Evolutionary conservation across 352 stramenopile species (phyloP).

Genomic region (Globisporangium nunn): DNA sequence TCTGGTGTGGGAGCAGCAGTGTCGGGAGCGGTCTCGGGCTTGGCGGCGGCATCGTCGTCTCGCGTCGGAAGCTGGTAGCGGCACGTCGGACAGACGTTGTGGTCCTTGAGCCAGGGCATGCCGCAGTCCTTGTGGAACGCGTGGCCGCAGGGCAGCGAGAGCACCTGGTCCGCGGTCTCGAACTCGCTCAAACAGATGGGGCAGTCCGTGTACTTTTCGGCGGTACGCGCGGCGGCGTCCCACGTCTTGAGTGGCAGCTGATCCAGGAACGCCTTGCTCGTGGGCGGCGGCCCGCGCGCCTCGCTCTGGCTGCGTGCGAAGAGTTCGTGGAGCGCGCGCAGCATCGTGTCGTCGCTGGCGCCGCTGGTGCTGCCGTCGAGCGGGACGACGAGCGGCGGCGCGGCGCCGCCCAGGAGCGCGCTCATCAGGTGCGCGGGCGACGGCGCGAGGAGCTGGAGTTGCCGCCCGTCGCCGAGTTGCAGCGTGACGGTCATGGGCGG

Average conservation of each 20-base stretch:
- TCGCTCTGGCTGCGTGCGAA: conserved; percentile 59
- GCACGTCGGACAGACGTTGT: conserved; percentile 79
- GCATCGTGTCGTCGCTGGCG: conserved; percentile 20
- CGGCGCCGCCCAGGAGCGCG: conserved; percentile 21
- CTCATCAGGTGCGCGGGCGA: conserved; percentile 30
- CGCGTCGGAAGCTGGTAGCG: conserved; percentile 52
- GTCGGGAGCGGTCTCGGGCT: conserved; percentile 3
- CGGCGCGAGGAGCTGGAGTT: conserved; percentile 44
- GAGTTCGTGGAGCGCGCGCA: conserved; percentile 49
- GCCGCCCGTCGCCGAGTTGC: conserved; percentile 49
- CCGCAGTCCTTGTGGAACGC: conserved; percentile 75
- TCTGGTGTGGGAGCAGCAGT: background rate
- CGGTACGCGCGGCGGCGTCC: conserved; percentile 27
- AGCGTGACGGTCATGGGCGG: conserved; percentile 54
- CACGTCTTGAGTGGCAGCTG: conserved; percentile 59
- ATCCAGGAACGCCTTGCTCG: conserved; percentile 61
- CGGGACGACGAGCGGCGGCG: conserved; percentile 6
- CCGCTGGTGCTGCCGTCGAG: background rate
- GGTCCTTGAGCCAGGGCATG: conserved; percentile 65
- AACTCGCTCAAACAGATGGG: conserved; percentile 75
- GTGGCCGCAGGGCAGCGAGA: conserved; percentile 68
- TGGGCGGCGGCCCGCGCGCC: conserved; percentile 54
- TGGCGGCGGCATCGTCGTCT: background rate
- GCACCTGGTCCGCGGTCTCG: conserved; percentile 49
- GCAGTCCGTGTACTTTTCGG: conserved; percentile 54